Evolutionary conservation across 2,329 filamentous ascomycete genomes (phyloP), one percentile per base, ranked within the genome.

Genomic region (Zopfia rhizophila): DNA sequence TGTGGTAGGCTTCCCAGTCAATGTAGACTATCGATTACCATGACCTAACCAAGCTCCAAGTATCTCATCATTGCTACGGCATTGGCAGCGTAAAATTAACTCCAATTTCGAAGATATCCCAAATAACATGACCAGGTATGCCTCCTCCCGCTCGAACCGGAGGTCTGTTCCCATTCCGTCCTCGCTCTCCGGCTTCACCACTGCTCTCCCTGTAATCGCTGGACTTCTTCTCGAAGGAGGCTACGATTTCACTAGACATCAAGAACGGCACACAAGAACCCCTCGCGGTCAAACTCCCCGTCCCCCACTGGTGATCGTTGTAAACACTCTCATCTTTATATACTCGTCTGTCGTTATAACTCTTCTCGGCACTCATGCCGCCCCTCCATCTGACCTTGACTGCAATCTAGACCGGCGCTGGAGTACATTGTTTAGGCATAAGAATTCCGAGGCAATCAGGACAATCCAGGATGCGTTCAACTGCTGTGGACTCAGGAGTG

Each of bases 401-500:
- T 89, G 87, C 62, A 70, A 74, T 1, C 68, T 90, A n/a, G 73
- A 82, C 7, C 72, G 72, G 3, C 67, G 65, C 27, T 90, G 87
- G 87, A 71, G 75, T 55, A 52, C 47, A 3, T 61, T 89, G 45
- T 89, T 76, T 56, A 65, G 54, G 0, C 55, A 60, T 0, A 82
- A 85, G 48, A 74, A 88, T 42, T 75, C 52, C 1, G 58, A 61
- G 4, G 66, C 75, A 2, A 80, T 90, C 45, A 73, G 77, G 29
- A 67, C 71, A 2, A 86, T 91, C 38, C 88, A 91, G 60, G 84
- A 90, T 61, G 66, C 78, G 0, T 79, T 89, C 22, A 63, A 79
- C 6, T 91, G 88, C 72, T 91, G 88, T 55, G 88, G 88, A 0
- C 74, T 89, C 23, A 77, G 77, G 43, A 78, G 75, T 4, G 63